Base-by-base conservation (phyloP, 169 alveolate genomes). In the Theileria orientalis region DNA sequence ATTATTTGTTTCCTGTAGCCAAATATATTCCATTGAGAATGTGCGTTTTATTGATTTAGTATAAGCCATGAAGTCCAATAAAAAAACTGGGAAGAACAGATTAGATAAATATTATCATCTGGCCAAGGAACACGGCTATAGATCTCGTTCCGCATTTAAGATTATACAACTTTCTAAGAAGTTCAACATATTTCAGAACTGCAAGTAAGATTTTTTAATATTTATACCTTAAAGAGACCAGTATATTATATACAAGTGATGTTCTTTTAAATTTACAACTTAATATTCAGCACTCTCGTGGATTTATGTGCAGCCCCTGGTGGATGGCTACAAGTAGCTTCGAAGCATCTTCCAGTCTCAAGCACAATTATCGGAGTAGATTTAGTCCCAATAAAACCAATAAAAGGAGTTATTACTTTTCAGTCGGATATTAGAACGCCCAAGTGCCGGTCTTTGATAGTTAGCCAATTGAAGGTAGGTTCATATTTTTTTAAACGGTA, bases 241-340 rank as follows among this genome's bases (percentile, higher is more conserved):
- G 21, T 47, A 5, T 47, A 47, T 47, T 47, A 9, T 57, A 30
- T 54, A 19, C 13, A 27, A 27, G 25, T 69, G 19, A 32, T 33
- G 67, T 37, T 69, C 19, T 30, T 25, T 16, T 37, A 3, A 16
- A 29, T 63, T 47, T 47, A 47, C 11, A 5, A 9, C 25, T 3
- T 72, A 21, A 64, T 84, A 90, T 76, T 16, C 49, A 78, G 86
- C 87, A 77, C 87, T 76, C 37, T 95, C 94, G 95, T 98, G 25
- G 99, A 98, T 91, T 91, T 98, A 52, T 98, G 99, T 92, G 99
- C 99, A 25, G 99, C 99, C 23, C 99, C 99, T 21, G 99, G 99
- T 14, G 99, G 99, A 13, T 98, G 99, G 99, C 89, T 95, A 51
- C 98, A 96, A 84, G 98, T 93, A 2, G 98, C 98, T 19, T 86